Conservation (phyloP, 2,329 filamentous ascomycete genomes). For the Ceratocystis cubensis region DNA sequence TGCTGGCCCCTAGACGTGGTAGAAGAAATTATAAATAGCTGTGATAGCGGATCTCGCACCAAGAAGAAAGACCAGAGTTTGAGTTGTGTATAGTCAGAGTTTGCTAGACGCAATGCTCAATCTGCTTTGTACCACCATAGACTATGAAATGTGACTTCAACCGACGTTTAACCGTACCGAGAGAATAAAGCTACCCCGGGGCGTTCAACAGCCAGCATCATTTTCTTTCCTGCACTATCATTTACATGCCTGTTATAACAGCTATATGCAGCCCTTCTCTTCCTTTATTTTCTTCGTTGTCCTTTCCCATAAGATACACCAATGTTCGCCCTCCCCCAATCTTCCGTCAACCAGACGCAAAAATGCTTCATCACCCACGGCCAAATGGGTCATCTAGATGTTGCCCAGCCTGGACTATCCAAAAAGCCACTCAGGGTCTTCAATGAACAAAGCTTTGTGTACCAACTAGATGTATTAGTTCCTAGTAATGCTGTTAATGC, state of each 20-base stretch:
- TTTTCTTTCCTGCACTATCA: neutral
- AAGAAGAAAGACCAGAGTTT: too few relatives aligned
- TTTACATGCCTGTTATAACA: neutral
- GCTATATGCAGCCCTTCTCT: too few relatives aligned
- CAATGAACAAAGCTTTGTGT: conserved; percentile 50
- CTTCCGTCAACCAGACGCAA: conserved; percentile 40
- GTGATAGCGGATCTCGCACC: neutral
- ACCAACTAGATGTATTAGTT: conserved; percentile 61
- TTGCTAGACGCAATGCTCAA: neutral
- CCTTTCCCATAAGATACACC: neutral
- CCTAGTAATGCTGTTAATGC: conserved; percentile 49
- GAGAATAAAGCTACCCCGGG: neutral
- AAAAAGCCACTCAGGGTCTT: conserved; percentile 62
- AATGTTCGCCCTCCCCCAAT: conserved; percentile 37
- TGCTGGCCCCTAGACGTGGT: neutral
- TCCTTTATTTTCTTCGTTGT: neutral
- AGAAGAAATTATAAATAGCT: neutral
- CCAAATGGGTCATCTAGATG: conserved; percentile 56
- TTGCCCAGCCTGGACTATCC: conserved; percentile 55
- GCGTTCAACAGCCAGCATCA: neutral
- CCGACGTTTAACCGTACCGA: neutral
- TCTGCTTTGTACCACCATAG: neutral
- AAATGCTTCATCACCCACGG: conserved; percentile 68
- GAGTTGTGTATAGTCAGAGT: neutral
- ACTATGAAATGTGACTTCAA: neutral